Base-by-base conservation (phyloP, 1,284 basidiomycete genomes). In the Sanghuangporus baumii region DNA sequence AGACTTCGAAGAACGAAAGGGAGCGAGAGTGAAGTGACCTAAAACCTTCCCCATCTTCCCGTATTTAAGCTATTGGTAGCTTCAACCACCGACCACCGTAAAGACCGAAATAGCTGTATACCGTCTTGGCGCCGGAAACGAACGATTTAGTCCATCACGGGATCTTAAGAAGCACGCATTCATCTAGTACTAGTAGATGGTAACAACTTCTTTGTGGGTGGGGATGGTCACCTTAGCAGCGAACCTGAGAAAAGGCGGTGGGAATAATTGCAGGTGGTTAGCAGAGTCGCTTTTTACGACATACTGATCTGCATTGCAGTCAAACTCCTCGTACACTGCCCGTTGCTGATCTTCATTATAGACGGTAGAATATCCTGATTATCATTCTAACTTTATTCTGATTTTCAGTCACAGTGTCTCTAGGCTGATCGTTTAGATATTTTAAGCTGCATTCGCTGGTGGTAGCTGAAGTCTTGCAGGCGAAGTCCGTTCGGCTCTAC, bases 1-100 rank as follows among this genome's bases (percentile, higher is more conserved):
- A 43, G 50, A 58, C 57, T 59, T 62, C 56, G 57, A 56, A 65
- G 52, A 62, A 62, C 37, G 54, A 61, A 61, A 59, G 50, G 57
- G 59, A 7, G 57, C n/a, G 46, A 50, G 40, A 56, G 54, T 34
- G 64, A 62, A 58, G 57, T 58, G 57, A 58, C 6, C 26, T 46
- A 5, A 23, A 37, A 47, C 14, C 9, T 14, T 26, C 43, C 34
- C 36, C 57, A 26, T 58, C 43, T n/a, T 47, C 57, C 57, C 9
- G 20, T 58, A 58, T 58, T 58, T 58, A 58, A 58, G 51, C 16
- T 40, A 16, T 43, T 58, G 31, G 57, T 26, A 50, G 50, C 57
- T 36, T 58, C 23, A 58, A 26, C 41, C 40, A 31, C 57, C 57
- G 57, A 14, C 43, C 43, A 46, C 43, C 43, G 43, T n/a, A 48